Conservation (phyloP, 2,329 filamentous ascomycete genomes). For the Colletotrichum sp. region DNA sequence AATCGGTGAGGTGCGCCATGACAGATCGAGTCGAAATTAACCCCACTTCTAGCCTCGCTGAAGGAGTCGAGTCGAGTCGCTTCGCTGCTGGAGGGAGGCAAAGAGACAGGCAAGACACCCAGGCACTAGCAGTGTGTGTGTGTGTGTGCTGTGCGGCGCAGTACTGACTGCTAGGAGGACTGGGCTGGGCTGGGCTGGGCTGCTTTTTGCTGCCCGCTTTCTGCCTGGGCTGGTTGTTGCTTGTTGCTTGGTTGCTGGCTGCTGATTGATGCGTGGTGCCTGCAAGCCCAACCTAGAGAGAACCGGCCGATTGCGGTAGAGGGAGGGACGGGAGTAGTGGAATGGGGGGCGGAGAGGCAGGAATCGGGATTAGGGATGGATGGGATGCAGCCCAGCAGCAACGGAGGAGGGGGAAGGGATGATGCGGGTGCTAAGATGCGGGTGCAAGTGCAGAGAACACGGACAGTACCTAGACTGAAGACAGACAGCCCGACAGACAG, state of each 20-base stretch:
- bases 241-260: neutral
- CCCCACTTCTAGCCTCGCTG: conserved; percentile 28
- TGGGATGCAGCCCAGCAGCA: neutral
- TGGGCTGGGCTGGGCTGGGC: neutral
- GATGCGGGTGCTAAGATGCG: neutral
- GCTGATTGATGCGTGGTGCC: neutral
- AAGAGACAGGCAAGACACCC: neutral
- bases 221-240: neutral
- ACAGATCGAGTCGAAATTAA: conserved; percentile 24
- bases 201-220: neutral
- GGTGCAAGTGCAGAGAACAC: neutral
- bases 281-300: neutral
- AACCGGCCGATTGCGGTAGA: neutral
- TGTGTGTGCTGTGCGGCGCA: neutral
- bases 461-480: neutral
- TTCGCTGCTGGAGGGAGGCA: neutral
- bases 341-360: neutral
- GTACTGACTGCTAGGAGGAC: neutral
- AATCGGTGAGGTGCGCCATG: conserved; percentile 16
- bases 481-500: neutral
- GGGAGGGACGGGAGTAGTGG: conserved; percentile 11
- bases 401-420: neutral
- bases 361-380: neutral
- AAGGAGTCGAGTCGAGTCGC: conserved; percentile 4
- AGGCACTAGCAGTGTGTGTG: neutral